Base-by-base conservation (phyloP, 805 yeast species). In the Starmerella davenportii region DNA sequence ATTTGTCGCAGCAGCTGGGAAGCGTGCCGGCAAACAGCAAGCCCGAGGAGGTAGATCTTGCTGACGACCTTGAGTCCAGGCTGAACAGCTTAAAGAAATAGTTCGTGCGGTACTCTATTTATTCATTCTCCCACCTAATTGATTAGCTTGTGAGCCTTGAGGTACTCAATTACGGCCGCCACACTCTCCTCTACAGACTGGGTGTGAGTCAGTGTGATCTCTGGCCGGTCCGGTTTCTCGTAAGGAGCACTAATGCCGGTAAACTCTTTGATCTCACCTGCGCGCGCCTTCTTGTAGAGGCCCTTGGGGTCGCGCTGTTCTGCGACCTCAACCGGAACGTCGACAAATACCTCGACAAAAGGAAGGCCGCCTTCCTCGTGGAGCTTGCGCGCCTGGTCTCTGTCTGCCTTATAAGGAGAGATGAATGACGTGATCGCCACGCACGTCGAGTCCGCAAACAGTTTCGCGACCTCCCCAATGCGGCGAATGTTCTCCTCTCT, bases 241-340 rank as follows among this genome's bases (percentile, higher is more conserved):
- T 85, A 85, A 29, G 96, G 96, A 9, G 95, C 95, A 47, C 84
- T 75, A 41, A 85, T 78, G 41, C 96, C 96, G 14, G 96, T 85
- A 64, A 85, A 85, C 55, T 85, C 93, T 61, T 80, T 80, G 58
- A 85, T 85, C 44, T 78, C 64, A 27, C 96, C 96, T 54, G 84
- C 90, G 59, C 95, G 74, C 15, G 96, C 96, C 69, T 87, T 87
- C 62, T 84, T 84, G 66, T 87, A 87, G 49, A 87, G 65, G 11
- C 96, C 96, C 65, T 87, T 87, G 46, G 96, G 96, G 60, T 87
- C 96, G 64, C 96, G 80, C 60, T 81, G 70, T 66, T 87, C 96
- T 37, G 95, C 96, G 45, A 87, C 82, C 53, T 77, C 84, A 37
- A 87, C 67, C 27, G 96, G 95, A 34, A 84, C 95, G 58, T 85